Base-by-base conservation (phyloP, 2,329 filamentous ascomycete species). In the Cercospora sojina region DNA sequence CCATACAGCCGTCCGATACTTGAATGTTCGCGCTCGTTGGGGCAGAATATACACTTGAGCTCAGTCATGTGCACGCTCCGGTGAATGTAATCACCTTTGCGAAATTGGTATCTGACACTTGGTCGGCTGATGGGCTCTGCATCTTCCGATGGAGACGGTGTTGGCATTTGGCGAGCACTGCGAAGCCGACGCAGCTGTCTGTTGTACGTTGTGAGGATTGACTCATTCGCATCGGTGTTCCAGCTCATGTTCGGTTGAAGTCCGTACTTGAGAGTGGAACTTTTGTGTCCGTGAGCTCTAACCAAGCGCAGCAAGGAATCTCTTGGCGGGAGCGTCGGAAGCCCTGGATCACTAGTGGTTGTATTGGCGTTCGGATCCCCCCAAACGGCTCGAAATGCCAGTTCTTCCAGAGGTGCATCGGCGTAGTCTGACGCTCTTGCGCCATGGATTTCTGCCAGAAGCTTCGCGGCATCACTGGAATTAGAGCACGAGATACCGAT, bases 1-100 rank as follows among this genome's bases (percentile, higher is more conserved):
- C 78, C 71, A 12, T 75, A 72, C 3, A 82, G 71, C 41, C 72
- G 66, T 18, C 71, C 70, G 41, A 76, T 72, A 8, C 70, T 72
- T 10, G 71, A 57, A 53, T 74, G 71, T 32, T 70, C 68, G 5
- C 56, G 43, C 27, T 65, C 66, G n/a, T 58, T 55, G 27, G 60
- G 60, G 62, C 70, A 76, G 53, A 72, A 72, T 3, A 74, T 70
- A 58, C 75, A 76, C 23, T 60, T 68, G 25, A 76, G 64, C 31
- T 66, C 64, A 5, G 69, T 59, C 18, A 64, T 47, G 3, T 64
- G 51, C 9, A 69, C 53, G 41, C 31, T 55, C 9, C 29, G 64
- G 29, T 59, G 60, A 9, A 64, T 59, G 10, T 67, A 65, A 12
- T 64, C 49, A 18, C 56, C 67, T 3, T 65, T 31, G 18, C 63